Conservation (phyloP, 2,329 filamentous ascomycete genomes). For the Sporothrix sp. region DNA sequence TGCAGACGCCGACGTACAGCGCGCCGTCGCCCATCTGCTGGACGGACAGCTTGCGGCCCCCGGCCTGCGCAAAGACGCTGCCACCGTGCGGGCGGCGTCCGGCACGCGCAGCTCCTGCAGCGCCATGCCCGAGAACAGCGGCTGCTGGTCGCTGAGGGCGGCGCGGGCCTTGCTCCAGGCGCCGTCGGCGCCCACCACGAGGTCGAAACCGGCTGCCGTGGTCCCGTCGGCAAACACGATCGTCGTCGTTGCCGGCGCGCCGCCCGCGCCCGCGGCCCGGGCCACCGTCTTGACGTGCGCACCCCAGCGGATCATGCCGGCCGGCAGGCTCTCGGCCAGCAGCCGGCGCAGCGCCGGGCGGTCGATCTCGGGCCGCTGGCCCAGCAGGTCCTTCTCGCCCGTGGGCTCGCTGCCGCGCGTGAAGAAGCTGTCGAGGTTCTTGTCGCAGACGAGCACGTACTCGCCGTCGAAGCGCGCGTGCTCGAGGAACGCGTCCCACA, state of each 20-base stretch:
- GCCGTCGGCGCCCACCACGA: conserved; percentile 28
- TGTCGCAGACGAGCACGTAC: conserved; percentile 36
- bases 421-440: conserved; percentile 28
- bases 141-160: conserved; percentile 29
- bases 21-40: conserved; percentile 42
- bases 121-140: conserved; percentile 37
- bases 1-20: conserved; percentile 27
- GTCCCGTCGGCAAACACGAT: conserved; percentile 31
- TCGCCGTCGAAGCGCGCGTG: conserved; percentile 44
- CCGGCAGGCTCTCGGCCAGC: conserved; percentile 35
- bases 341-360: conserved; percentile 35
- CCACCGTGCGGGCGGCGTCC: conserved; percentile 37
- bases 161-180: conserved; percentile 29
- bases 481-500: conserved; percentile 41
- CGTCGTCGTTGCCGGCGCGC: conserved; percentile 12
- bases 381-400: conserved; percentile 4
- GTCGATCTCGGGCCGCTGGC: conserved; percentile 44
- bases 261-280: conserved; percentile 14
- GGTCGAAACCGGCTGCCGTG: conserved; percentile 29
- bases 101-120: conserved; percentile 33
- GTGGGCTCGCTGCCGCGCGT: conserved; percentile 25
- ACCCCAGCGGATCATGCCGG: conserved; percentile 37
- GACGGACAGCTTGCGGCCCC: conserved; percentile 31
- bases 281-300: conserved; percentile 32
- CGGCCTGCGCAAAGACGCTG: conserved; percentile 34